Evolutionary conservation across 1,284 basidiomycete genomes (phyloP), one percentile per base, ranked within the genome.

Genomic region (Moesziomyces aphidis): DNA sequence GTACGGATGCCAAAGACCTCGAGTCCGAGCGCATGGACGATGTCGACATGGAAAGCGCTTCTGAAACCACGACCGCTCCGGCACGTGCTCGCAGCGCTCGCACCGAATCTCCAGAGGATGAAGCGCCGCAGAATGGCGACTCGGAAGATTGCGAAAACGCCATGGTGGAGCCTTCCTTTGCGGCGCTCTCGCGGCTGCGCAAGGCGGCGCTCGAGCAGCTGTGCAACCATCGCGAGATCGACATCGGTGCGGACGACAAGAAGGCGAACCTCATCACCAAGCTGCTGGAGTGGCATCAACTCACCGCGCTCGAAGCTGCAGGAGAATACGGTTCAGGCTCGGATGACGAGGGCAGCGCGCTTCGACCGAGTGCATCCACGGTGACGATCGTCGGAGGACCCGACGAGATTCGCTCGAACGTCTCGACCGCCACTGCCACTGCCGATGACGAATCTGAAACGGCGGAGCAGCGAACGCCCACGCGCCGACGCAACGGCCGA

Each of bases 231-330:
- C 65, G 73, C 22, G 58, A 55, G 24, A 66, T 79, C 21, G 48
- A 50, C 31, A 45, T 62, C 15, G 56, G 63, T 7, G 50, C 55
- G 23, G 61, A 73, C 39, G 76, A 72, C 66, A 78, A 74, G 61
- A 77, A 77, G 47, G 77, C 76, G 22, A 60, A 68, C 21, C 55
- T 79, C 36, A 69, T 79, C 50, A 63, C 67, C 28, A 68, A 65
- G 53, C 54, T 78, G 43, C 57, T 78, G 13, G 51, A 69, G 10
- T 76, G 74, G 74, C 50, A 63, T 28, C 55, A 56, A 5, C 49
- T 58, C 23, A 31, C 46, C 15, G 57, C 47, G 21, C 44, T 60
- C 2, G 61, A 70, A 31, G 67, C 50, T 21, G 61, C 50, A 21
- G 39, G 24, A 11, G 46, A 15, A 7, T 2, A 42, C 43, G 39